phyloP scores from a whole-genome alignment of 2,329 filamentous ascomycete genomes.

The Helotiales sp. region DNA sequence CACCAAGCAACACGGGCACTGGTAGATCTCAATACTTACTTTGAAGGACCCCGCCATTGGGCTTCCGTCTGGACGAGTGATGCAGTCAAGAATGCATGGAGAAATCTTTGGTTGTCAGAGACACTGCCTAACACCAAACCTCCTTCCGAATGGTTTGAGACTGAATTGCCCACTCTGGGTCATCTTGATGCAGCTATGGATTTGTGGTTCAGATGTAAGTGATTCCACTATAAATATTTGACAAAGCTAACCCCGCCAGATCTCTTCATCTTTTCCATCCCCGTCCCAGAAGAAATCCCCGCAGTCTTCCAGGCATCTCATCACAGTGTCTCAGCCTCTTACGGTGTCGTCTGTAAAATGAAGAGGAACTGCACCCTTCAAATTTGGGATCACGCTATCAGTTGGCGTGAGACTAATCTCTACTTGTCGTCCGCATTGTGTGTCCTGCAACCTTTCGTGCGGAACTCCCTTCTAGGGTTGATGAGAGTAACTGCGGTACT shows the following conservation, averaged over 20 bases:
- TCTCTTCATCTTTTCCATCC: slow-evolving; percentile 54
- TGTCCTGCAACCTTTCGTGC: slow-evolving; percentile 36
- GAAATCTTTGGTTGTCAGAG: slow-evolving; percentile 51
- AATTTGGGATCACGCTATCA: slow-evolving; percentile 68
- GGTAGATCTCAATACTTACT: slow-evolving; percentile 39
- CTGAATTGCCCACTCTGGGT: slow-evolving; percentile 51
- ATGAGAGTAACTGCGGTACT: slow-evolving; percentile 37
- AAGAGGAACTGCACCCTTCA: slow-evolving; percentile 63
- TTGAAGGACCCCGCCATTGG: slow-evolving; percentile 51
- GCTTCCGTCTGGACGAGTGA: slow-evolving; percentile 53
- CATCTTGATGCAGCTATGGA: slow-evolving; percentile 53
- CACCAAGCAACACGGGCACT: slow-evolving; percentile 43
- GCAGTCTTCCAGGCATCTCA: slow-evolving; percentile 68
- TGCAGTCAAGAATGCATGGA: slow-evolving; percentile 52
- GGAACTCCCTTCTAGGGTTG: slow-evolving; percentile 38
- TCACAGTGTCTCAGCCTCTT: slow-evolving; percentile 64
- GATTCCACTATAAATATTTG: too few species aligned
- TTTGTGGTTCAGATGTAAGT: slow-evolving; percentile 49
- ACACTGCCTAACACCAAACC: slow-evolving; percentile 41
- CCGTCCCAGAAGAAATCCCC: slow-evolving; percentile 50
- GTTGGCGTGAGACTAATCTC: slow-evolving; percentile 56
- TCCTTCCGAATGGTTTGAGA: slow-evolving; percentile 50
- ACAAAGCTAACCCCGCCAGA: slow-evolving; percentile 5
- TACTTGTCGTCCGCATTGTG: slow-evolving; percentile 41
- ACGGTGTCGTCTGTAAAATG: slow-evolving; percentile 66